Conservation (phyloP, 139 green algal genomes). For the Volvox africanus region DNA sequence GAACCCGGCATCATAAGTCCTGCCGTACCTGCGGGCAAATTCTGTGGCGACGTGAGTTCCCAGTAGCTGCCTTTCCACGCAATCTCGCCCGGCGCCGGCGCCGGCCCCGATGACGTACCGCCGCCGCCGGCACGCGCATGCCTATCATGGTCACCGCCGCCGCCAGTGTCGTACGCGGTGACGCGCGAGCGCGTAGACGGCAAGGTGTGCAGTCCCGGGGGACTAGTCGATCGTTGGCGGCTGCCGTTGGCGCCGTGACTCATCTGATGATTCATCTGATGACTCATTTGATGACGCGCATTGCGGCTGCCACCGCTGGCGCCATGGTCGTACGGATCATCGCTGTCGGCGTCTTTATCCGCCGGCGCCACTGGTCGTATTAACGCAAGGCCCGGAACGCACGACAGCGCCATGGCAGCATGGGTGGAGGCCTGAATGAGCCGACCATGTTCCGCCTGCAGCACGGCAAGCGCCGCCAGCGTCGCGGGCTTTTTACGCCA, state of each 20-base stretch:
- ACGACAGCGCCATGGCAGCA: conserved; percentile 17
- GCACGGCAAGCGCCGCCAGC: conserved; percentile 6
- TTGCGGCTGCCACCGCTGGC: neutral
- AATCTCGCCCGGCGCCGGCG: neutral
- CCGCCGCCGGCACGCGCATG: neutral
- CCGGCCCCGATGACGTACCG: neutral
- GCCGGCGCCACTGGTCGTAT: neutral
- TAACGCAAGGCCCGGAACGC: neutral
- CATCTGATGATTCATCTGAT: neutral
- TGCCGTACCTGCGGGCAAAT: neutral
- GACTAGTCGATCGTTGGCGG: neutral
- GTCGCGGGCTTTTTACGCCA: conserved; percentile 23
- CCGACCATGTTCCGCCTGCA: conserved; percentile 25
- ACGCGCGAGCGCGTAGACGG: neutral
- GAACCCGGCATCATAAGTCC: neutral
- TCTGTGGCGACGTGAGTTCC: neutral
- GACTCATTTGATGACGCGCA: neutral
- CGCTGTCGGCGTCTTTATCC: neutral
- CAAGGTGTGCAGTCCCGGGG: neutral
- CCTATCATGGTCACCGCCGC: neutral
- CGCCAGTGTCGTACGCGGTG: neutral
- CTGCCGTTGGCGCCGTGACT: neutral
- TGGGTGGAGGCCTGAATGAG: neutral
- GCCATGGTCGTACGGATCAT: neutral
- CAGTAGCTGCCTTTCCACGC: conserved; percentile 22